Evolutionary conservation across 2,329 filamentous ascomycete species (phyloP).

Genomic region (Plectosphaerella cucumerina): DNA sequence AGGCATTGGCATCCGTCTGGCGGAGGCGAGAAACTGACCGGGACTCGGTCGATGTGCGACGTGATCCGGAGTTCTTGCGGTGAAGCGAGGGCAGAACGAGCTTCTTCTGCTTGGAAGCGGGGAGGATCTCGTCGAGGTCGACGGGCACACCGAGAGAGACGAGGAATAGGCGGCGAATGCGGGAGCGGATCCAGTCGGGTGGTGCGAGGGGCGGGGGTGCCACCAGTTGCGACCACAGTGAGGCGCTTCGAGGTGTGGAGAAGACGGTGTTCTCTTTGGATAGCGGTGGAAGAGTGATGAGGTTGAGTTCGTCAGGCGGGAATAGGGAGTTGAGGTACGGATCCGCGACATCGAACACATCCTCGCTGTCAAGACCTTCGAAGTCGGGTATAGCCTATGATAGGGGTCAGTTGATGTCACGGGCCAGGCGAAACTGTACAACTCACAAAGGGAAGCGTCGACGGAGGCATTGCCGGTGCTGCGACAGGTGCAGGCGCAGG

Average conservation of each 20-base stretch:
- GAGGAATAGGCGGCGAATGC: constrained; percentile 89
- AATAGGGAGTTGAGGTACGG: constrained; percentile 67
- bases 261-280: constrained; percentile 63
- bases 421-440: constrained; percentile 15
- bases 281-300: constrained; percentile 45
- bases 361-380: constrained; percentile 55
- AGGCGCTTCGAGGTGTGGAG: constrained; percentile 79
- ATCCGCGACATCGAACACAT: constrained; percentile 56
- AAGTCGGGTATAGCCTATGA: constrained; percentile 65
- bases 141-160: constrained; percentile 95
- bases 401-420: constrained; percentile 16
- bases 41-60: constrained; percentile 51
- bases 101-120: constrained; percentile 97
- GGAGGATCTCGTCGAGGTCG: constrained; percentile 94
- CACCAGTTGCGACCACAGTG: constrained; percentile 93
- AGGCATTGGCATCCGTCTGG: constrained; percentile 46
- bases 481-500: constrained; percentile 21
- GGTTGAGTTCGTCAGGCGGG: constrained; percentile 50
- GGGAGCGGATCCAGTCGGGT: constrained; percentile 95
- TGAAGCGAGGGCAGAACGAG: constrained; percentile 82
- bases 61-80: constrained; percentile 43
- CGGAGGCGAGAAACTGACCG: constrained; percentile 42
- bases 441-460: constrained; percentile 42
- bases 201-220: constrained; percentile 92
- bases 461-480: constrained; percentile 26